phyloP scores from a whole-genome alignment of 495 filamentous ascomycete genomes.

The Parachaetomium inaequale region DNA sequence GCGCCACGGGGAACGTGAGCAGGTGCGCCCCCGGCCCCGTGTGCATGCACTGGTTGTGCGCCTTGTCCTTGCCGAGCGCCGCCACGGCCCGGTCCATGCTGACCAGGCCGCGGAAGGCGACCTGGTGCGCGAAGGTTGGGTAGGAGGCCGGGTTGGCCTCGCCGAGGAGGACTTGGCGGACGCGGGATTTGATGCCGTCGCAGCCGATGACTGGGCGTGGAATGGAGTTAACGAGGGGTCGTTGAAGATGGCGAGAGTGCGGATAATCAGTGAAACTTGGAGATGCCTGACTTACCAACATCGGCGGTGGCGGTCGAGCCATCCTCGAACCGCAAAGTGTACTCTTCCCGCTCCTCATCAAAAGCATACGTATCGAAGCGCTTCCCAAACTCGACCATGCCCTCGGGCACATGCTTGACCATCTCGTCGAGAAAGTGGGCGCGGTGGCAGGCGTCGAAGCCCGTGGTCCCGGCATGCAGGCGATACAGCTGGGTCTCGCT shows the following conservation, averaged over 20 bases:
- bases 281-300: not conserved
- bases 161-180: conserved; percentile 41
- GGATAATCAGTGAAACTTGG: not conserved
- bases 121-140: conserved; percentile 43
- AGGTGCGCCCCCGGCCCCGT: conserved; percentile 44
- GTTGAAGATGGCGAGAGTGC: not conserved
- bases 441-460: conserved; percentile 1
- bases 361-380: not conserved
- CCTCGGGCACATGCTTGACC: not conserved
- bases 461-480: not conserved
- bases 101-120: conserved; percentile 45
- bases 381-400: not conserved
- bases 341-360: not conserved
- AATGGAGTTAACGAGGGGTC: not conserved
- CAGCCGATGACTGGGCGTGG: conserved; percentile 45
- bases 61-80: conserved; percentile 39
- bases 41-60: conserved; percentile 43
- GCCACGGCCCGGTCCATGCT: conserved; percentile 42
- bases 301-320: not conserved
- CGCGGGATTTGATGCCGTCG: conserved; percentile 50
- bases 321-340: not conserved
- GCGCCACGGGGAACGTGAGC: conserved; percentile 37
- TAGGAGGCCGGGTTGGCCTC: conserved; percentile 35
- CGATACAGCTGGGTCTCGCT: not conserved
- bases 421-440: conserved; percentile 1